Evolutionary conservation across 176 grass and related monocot species (phyloP).

Genomic region (Luzula sylvatica): DNA sequence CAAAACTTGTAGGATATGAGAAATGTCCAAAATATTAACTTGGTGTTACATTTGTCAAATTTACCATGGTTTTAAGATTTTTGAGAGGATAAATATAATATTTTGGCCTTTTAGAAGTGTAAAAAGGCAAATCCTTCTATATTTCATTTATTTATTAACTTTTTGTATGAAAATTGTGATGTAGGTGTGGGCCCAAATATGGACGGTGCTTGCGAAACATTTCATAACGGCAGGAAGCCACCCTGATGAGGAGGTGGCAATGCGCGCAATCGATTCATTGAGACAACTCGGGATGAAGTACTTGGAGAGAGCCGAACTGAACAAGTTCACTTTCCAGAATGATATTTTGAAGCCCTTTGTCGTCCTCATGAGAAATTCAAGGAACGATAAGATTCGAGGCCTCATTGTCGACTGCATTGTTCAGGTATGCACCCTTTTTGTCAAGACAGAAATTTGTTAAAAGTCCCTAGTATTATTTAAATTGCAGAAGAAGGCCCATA

Average conservation of each 20-base stretch:
- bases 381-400: slow-evolving; percentile 78
- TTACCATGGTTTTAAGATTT: too few relatives aligned
- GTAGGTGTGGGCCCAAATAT: slow-evolving; percentile 99
- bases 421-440: slow-evolving; percentile 38
- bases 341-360: slow-evolving; percentile 99
- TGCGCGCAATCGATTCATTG: slow-evolving; percentile 96
- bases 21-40: too few relatives aligned
- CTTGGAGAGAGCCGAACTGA: slow-evolving; percentile 91
- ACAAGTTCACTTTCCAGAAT: slow-evolving; percentile 99
- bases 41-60: too few relatives aligned
- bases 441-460: neutral
- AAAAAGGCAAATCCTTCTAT: too few relatives aligned
- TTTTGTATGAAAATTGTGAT: too few relatives aligned
- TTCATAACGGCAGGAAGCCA: slow-evolving; percentile 97
- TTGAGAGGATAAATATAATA: too few relatives aligned
- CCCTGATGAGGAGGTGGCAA: slow-evolving; percentile 85
- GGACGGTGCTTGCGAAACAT: slow-evolving; percentile 88
- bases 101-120: too few relatives aligned
- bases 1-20: too few relatives aligned
- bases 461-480: slow-evolving; percentile 3
- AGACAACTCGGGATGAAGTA: slow-evolving; percentile 99
- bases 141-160: slow-evolving; percentile 21
- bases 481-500: too few relatives aligned
- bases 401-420: slow-evolving; percentile 99
- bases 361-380: slow-evolving; percentile 93